phyloP scores from a whole-genome alignment of 2,329 filamentous ascomycete species.

The Claviceps capensis region DNA sequence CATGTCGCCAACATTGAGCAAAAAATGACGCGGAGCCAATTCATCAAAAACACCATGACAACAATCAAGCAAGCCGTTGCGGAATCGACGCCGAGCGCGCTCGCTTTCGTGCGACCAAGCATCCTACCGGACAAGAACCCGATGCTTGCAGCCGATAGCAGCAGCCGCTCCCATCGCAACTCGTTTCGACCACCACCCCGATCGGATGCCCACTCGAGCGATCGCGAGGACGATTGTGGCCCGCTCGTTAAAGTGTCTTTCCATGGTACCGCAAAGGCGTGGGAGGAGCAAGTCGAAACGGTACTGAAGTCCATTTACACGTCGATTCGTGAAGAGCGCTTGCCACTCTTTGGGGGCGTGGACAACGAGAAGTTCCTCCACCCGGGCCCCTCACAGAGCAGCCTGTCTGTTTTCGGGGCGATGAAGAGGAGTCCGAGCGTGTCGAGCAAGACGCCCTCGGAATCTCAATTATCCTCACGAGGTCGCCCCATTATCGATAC shows the following conservation, averaged over 20 bases:
- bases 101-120: conserved; percentile 47
- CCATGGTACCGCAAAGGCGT: conserved; percentile 59
- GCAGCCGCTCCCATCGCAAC: conserved; percentile 26
- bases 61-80: conserved; percentile 67
- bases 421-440: conserved; percentile 81
- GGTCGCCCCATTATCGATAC: conserved; percentile 59
- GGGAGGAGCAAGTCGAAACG: conserved; percentile 82
- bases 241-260: conserved; percentile 68
- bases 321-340: conserved; percentile 74
- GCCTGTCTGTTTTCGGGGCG: conserved; percentile 61
- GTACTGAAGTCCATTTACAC: conserved; percentile 85
- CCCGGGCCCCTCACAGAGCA: conserved; percentile 36
- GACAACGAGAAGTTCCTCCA: conserved; percentile 29
- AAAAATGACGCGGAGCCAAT: conserved; percentile 91
- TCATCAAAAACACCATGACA: conserved; percentile 90
- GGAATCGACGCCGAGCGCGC: conserved; percentile 47
- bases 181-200: conserved; percentile 39
- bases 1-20: conserved; percentile 90
- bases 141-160: conserved; percentile 21
- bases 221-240: conserved; percentile 45
- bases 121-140: conserved; percentile 33
- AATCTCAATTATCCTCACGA: conserved; percentile 54
- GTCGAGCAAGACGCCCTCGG: conserved; percentile 84
- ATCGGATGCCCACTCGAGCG: conserved; percentile 26
- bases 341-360: conserved; percentile 66